A percentile compares a stretch with the other conserved stretches of the same genome.
Conservation (phyloP, 108 stramenopile species). For the Skeletonema potamos region DNA sequence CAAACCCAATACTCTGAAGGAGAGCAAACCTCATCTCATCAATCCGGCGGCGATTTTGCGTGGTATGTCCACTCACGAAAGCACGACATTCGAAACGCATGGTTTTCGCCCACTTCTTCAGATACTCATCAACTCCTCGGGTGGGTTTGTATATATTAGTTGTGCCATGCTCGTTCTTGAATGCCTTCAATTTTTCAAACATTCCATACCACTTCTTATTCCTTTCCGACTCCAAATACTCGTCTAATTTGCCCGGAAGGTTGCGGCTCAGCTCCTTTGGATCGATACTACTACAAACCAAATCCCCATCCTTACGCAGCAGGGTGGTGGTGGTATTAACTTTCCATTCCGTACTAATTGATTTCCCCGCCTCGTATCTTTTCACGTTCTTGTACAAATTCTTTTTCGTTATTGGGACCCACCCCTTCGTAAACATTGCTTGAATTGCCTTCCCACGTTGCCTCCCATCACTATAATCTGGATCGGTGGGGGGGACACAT, state of each 20-base stretch:
- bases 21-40: neutral
- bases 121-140: neutral
- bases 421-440: neutral
- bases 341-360: neutral
- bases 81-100: neutral
- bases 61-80: neutral
- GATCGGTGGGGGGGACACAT: neutral
- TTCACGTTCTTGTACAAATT: slow-evolving; percentile 5
- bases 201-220: neutral
- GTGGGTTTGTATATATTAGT: neutral
- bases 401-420: neutral
- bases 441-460: neutral
- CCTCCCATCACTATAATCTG: neutral
- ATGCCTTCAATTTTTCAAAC: slow-evolving; percentile 7
- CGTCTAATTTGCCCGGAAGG: neutral
- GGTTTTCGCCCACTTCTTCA: neutral
- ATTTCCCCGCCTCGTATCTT: neutral
- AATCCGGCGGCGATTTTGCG: neutral
- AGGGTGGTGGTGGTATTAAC: too few relatives aligned
- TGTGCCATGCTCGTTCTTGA: slow-evolving; percentile 2
- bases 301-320: neutral
- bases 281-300: neutral
- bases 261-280: neutral
- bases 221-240: neutral
- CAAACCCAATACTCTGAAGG: neutral